A percentile compares a stretch with the other conserved stretches of the same genome.
phyloP scores from a whole-genome alignment of 73 alveolate genomes.

The Tetrahymena thermophila region DNA sequence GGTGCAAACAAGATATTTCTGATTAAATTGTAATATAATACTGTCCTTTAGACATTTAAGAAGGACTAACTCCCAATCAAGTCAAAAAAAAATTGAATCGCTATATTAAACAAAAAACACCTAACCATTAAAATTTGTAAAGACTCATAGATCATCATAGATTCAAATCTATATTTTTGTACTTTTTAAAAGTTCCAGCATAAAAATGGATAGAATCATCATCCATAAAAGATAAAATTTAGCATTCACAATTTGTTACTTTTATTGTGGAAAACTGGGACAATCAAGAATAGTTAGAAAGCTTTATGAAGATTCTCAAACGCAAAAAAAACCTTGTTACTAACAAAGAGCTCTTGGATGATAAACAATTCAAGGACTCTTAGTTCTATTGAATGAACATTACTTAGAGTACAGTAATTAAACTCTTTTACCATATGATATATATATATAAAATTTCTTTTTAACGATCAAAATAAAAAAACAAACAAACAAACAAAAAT shows the following conservation, averaged over 20 bases:
- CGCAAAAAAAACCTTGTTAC: neutral
- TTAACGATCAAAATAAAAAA: no score
- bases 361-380: neutral
- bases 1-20: neutral
- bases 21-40: neutral
- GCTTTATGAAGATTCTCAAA: neutral
- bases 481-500: no score
- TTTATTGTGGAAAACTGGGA: neutral
- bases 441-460: no score
- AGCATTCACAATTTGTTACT: neutral
- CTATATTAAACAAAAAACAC: neutral
- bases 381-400: neutral
- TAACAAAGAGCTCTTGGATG: neutral
- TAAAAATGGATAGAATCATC: neutral
- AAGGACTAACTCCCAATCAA: neutral
- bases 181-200: neutral
- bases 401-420: no score
- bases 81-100: neutral
- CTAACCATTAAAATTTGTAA: neutral
- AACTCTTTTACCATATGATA: no score
- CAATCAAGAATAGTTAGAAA: neutral
- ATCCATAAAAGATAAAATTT: neutral
- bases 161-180: neutral
- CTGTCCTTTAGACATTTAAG: neutral
- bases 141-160: neutral